Conservation (phyloP, 345 rosid genomes). For the Euphorbia pulcherrima region DNA sequence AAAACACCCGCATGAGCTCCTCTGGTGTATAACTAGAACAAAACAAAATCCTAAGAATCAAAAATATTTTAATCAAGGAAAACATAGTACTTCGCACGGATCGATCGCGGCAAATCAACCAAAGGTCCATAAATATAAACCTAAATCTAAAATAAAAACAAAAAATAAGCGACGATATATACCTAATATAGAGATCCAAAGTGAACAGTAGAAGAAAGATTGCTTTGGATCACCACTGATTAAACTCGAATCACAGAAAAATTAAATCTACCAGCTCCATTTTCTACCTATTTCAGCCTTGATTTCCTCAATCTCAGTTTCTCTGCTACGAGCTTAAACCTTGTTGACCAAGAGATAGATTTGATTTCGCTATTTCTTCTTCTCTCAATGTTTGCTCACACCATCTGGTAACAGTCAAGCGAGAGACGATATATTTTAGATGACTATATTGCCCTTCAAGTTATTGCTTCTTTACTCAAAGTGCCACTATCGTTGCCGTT, state of each 20-base stretch:
- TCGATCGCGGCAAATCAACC: constrained; percentile 4
- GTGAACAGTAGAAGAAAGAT: neutral
- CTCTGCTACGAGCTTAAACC: neutral
- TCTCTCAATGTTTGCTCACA: neutral
- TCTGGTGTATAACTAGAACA: neutral
- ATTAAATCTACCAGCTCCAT: constrained; percentile 7
- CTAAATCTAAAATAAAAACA: neutral
- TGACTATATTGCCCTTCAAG: neutral
- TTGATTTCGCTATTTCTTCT: neutral
- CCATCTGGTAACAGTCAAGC: neutral
- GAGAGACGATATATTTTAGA: neutral
- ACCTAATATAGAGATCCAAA: neutral
- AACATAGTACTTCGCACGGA: neutral
- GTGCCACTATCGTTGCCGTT: neutral
- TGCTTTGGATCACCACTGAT: neutral
- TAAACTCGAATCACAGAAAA: neutral
- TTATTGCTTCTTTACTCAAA: neutral
- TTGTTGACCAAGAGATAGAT: neutral
- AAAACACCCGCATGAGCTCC: neutral
- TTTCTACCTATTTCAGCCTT: neutral
- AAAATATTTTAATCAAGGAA: neutral
- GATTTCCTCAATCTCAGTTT: constrained; percentile 1
- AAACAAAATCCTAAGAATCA: neutral
- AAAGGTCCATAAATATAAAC: neutral
- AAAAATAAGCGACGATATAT: neutral